A percentile compares a stretch with the other conserved stretches of the same genome.
These are phyloP conservation scores for Peterozyma xylosa DNA, from an alignment of 805 yeast species.

Conservation along the genomic window DNA sequence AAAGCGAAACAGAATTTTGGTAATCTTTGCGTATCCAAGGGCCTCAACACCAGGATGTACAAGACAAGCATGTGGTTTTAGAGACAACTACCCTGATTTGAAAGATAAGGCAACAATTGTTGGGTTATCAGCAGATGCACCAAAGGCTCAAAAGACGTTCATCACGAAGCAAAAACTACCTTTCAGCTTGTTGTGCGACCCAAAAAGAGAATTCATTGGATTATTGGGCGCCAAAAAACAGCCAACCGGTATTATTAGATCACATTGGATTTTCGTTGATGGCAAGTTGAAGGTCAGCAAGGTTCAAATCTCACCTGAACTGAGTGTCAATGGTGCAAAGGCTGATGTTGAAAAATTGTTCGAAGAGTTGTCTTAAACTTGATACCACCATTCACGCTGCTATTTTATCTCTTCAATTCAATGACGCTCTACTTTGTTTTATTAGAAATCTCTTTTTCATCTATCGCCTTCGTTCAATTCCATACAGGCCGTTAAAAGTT, in stretches of 20 bases:
- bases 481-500: too few relatives aligned
- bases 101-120: slow-evolving; percentile 51
- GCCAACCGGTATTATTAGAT: slow-evolving; percentile 71
- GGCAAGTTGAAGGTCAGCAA: slow-evolving; percentile 56
- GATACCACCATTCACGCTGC: too few relatives aligned
- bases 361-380: not conserved
- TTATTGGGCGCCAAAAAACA: slow-evolving; percentile 77
- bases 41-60: slow-evolving; percentile 98
- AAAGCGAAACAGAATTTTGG: slow-evolving; percentile 30
- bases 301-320: slow-evolving; percentile 51
- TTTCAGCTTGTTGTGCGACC: slow-evolving; percentile 73
- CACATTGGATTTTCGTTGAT: slow-evolving; percentile 86
- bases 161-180: slow-evolving; percentile 66
- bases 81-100: slow-evolving; percentile 53
- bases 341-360: slow-evolving; percentile 41
- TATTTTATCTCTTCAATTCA: too few relatives aligned
- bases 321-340: slow-evolving; percentile 52
- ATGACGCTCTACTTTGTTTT: too few relatives aligned
- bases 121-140: slow-evolving; percentile 82
- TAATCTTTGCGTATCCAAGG: slow-evolving; percentile 75
- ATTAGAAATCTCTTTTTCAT: too few relatives aligned
- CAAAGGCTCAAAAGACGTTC: slow-evolving; percentile 70
- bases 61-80: slow-evolving; percentile 85
- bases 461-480: too few relatives aligned
- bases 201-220: slow-evolving; percentile 59